Evolutionary conservation across 495 filamentous ascomycete genomes (phyloP), one percentile per base, ranked within the genome.

Genomic region (Penicillium macrosclerotiorum): DNA sequence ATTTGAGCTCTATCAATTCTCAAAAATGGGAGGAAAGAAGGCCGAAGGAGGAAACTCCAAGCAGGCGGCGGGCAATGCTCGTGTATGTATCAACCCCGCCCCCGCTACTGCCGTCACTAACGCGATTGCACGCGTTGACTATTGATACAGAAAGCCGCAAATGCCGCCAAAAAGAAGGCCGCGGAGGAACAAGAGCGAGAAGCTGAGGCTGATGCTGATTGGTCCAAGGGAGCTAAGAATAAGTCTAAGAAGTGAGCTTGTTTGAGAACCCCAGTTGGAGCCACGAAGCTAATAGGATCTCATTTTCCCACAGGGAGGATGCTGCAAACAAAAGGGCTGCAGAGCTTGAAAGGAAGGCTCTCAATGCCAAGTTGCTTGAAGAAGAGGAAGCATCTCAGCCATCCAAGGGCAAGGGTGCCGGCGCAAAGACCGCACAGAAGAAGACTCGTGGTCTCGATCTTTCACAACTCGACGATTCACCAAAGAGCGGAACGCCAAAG

Each of bases 51-150:
- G 90, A 53, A 88, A 84, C 70, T 85, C 80, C 57, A 97, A 96
- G 75, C 97, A 97, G 73, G 91, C 74, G 0, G 80, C 81, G 2
- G 94, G 93, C 53, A 88, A 97, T 58, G 90, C 92, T 55, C 74
- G 72, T 37, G 76, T 74, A 65, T 47, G 70, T 68, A 42, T 52
- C 46, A 32, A 53, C 63, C 63, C 60, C 58, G 52, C 61, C 65
- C 65, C 65, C 65, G 47, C 65, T 47, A 56, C 46, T 34, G 24
- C 35, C 48, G 47, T 43, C 47, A 54, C 51, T 7, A 17, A 48
- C 34, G 18, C 19, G 20, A 42, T 30, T 30, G n/a, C 11, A 29
- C 13, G 26, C 26, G 25, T 46, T 64, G 34, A 62, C 43, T 36
- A 25, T 36, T 41, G n/a, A 23, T 45, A 45, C 76, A 90, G 72